These are phyloP conservation scores for Myxozyma kluyveri DNA, from an alignment of 805 yeast genomes.

Conservation along the genomic window DNA sequence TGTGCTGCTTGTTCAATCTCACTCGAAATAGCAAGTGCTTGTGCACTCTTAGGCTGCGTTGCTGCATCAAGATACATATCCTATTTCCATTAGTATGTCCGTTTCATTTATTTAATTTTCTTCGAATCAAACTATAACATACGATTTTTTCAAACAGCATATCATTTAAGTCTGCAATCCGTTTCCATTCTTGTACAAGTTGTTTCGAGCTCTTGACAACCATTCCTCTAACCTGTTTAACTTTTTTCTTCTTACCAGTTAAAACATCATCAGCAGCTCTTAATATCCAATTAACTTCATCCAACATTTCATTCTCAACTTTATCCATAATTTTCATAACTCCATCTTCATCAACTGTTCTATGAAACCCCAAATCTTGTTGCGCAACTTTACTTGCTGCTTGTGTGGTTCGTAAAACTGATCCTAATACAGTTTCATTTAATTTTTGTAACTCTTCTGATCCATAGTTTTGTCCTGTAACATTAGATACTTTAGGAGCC, in stretches of 20 bases:
- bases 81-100: slow-evolving; percentile 29
- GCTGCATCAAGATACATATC: slow-evolving; percentile 23
- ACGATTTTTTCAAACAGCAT: slow-evolving; percentile 64
- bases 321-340: slow-evolving; percentile 32
- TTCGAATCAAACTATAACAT: slow-evolving; percentile 16
- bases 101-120: background rate
- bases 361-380: slow-evolving; percentile 75
- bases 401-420: slow-evolving; percentile 20
- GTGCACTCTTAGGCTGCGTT: slow-evolving; percentile 41
- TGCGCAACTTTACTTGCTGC: slow-evolving; percentile 38
- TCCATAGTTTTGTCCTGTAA: no score
- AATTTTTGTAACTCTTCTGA: background rate
- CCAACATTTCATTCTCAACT: background rate
- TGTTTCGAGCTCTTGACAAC: slow-evolving; percentile 43
- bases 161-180: slow-evolving; percentile 63
- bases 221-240: slow-evolving; percentile 25
- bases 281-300: background rate
- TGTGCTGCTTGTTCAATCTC: slow-evolving; percentile 7
- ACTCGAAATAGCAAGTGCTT: background rate
- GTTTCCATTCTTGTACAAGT: slow-evolving; percentile 55
- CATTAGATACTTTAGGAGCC: no score
- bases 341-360: slow-evolving; percentile 55
- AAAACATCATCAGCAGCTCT: background rate
- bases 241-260: background rate
- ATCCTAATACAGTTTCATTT: slow-evolving; percentile 3